Evolutionary conservation across 495 filamentous ascomycete genomes (phyloP), one percentile per base, ranked within the genome.

Genomic region (Talaromyces thailandensis): DNA sequence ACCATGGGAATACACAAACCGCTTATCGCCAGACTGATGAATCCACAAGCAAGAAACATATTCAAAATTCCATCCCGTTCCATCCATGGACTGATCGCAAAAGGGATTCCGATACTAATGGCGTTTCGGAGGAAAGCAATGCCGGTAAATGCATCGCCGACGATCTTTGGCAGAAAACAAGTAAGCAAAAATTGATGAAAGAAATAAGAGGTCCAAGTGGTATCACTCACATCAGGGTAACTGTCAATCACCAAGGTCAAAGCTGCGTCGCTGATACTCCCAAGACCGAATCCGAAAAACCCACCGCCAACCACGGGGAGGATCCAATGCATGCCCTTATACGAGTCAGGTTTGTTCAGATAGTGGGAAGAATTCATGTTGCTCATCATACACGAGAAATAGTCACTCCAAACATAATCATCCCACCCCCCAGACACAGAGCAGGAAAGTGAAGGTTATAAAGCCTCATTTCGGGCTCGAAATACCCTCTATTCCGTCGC

Each of bases 381-480:
- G 2, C 69, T 61, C 26, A 28, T 3, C 26, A 28, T 66, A 72
- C 73, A 57, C 67, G 40, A 5, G 66, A 63, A 23, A 74, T 61
- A 0, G 73, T 73, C 6, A 59, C 65, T 8, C 73, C 73, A 50
- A 76, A 76, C 72, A 76, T 74, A 3, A 74, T 69, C n/a, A 73
- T n/a, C 0, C 73, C 73, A n/a, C 53, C 53, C 2, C 53, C 29
- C 23, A 56, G 14, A 24, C 21, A 31, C 7, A 56, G 3, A 0
- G 68, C 70, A 1, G 72, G 72, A n/a, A 76, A 25, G 58, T 73
- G 69, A 32, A 73, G 62, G 16, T 73, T 75, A 51, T 73, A 78
- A 8, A 79, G 63, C 18, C 77, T 68, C 69, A 76, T 75, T 59
- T 81, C 78, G 0, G 76, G 71, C 65, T 82, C 78, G 28, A 72